Evolutionary conservation across 257 asterid species (phyloP).

Genomic region (Solanum chiquidenum): DNA sequence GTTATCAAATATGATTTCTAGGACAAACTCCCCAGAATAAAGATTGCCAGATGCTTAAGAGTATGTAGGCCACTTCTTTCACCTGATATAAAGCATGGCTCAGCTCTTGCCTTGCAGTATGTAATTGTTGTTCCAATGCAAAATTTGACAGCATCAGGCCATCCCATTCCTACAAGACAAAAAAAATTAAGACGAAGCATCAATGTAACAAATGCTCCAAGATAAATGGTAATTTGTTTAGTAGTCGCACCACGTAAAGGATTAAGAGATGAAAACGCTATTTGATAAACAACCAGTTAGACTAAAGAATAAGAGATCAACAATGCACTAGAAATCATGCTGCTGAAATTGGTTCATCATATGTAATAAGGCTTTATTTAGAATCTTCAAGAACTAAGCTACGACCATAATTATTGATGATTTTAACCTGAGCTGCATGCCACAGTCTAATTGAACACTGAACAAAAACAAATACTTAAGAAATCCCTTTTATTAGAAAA

Average conservation of each 20-base stretch:
- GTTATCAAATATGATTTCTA: background rate
- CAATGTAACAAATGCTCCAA: background rate
- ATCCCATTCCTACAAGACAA: slow-evolving; percentile 73
- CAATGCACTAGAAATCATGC: background rate
- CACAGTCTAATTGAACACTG: background rate
- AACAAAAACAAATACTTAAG: background rate
- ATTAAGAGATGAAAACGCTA: background rate
- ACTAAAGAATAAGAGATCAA: background rate
- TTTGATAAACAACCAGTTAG: background rate
- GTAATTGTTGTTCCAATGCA: slow-evolving; percentile 88
- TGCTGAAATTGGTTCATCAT: background rate
- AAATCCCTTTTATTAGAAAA: background rate
- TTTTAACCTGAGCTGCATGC: background rate
- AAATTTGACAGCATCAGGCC: slow-evolving; percentile 92
- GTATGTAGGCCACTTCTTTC: background rate
- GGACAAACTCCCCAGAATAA: background rate
- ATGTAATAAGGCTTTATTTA: background rate
- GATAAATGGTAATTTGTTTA: background rate
- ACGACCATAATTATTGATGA: background rate
- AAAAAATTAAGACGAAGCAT: background rate
- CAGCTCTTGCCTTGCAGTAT: slow-evolving; percentile 93
- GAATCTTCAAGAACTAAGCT: background rate
- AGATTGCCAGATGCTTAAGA: background rate
- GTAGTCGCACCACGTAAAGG: background rate
- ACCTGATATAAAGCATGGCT: slow-evolving; percentile 99